Evolutionary conservation across 2,329 filamentous ascomycete genomes (phyloP), one percentile per base, ranked within the genome.

Genomic region (Aspergillus arachidicola): DNA sequence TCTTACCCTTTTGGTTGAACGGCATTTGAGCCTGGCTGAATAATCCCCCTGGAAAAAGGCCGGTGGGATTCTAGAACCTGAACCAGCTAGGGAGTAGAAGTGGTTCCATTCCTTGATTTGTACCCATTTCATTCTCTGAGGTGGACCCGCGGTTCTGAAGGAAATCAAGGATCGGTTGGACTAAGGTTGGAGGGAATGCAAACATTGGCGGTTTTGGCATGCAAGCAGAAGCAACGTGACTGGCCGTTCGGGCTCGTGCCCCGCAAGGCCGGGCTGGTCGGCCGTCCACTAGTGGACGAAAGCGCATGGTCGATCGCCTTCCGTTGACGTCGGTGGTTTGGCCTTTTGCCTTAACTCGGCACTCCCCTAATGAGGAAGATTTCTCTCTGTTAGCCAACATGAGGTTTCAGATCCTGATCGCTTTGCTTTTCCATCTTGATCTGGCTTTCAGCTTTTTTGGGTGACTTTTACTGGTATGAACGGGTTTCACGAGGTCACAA

Each of bases 311-410:
- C 51, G 51, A 55, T 55, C 51, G 30, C 36, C 51, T 55, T 26
- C 51, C 51, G 21, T 55, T 55, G 51, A 55, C 51, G 51, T 55
- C 51, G 51, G 51, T 55, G 51, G 51, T 55, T 55, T 55, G 30
- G 32, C 51, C 32, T 55, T 36, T 36, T 26, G 34, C 51, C 21
- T 36, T 55, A 26, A 36, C 32, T 26, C 48, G 46, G 46, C 19
- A 34, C 5, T 55, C 51, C 51, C 51, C 51, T 54, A 55, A 55
- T 38, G 14, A 38, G 51, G 51, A 38, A 36, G 32, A 55, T 36
- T 55, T 55, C 32, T 38, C 21, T 55, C 32, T 54, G 34, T 38
- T 19, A 14, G 28, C 30, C 30, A 55, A 16, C 30, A 55, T 55
- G 51, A 26, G 21, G 51, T 21, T 55, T 38, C 51, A 55, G n/a